Conservation (phyloP, 768 basidiomycete genomes). For the Boletales sp. region DNA sequence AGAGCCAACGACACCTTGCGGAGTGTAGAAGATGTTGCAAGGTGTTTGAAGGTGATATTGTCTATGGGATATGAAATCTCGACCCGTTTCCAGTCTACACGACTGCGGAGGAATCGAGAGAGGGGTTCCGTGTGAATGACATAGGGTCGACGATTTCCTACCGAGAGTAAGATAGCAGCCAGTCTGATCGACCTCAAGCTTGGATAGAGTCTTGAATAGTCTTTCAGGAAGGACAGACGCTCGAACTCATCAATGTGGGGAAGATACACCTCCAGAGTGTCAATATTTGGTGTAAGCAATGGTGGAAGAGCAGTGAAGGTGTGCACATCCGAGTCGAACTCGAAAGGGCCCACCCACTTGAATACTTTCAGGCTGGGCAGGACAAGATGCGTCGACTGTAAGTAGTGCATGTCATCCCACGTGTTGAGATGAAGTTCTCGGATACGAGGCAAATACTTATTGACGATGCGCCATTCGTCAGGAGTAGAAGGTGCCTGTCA, state of each 20-base stretch:
- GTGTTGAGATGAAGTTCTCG: neutral
- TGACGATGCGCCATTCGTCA: neutral
- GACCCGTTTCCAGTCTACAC: no score
- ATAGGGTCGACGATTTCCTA: no score
- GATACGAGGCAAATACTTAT: neutral
- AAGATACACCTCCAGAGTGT: neutral
- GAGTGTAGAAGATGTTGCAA: neutral
- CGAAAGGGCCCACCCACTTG: neutral
- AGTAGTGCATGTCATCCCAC: neutral
- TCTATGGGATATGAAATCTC: neutral
- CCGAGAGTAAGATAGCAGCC: no score
- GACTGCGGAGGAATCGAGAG: no score
- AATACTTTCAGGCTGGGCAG: neutral
- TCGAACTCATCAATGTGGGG: no score
- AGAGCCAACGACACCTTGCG: no score
- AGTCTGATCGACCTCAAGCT: no score
- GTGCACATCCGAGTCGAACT: no score
- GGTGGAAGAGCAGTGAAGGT: neutral
- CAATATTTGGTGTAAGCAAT: neutral
- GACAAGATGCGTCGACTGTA: neutral
- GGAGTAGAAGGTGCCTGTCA: neutral
- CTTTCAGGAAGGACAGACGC: no score
- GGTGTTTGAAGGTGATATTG: neutral
- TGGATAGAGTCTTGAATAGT: no score
- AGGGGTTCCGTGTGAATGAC: no score